Evolutionary conservation across 352 stramenopile species (phyloP).

Genomic region (Albugo candida): DNA sequence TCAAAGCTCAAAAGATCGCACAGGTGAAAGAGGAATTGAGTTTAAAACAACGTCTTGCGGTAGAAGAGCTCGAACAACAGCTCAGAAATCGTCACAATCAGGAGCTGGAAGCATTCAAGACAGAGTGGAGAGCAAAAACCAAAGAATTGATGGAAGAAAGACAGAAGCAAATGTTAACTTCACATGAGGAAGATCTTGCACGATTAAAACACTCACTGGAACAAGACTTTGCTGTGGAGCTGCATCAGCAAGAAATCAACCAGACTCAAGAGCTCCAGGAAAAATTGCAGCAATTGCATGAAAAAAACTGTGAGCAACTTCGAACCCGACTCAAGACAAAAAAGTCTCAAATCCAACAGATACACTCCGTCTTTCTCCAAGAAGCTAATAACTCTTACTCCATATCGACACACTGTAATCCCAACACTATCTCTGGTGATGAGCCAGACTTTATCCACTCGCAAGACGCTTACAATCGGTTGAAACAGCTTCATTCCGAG

Average conservation of each 20-base stretch:
- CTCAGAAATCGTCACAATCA: constrained; percentile 16
- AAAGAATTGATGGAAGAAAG: constrained; percentile 8
- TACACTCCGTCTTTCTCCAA: constrained; percentile 17
- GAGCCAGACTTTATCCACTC: constrained; percentile 2
- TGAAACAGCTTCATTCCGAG: constrained; percentile 22
- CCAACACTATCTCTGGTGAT: neutral
- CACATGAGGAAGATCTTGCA: constrained; percentile 17
- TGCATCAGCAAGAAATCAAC: constrained; percentile 22
- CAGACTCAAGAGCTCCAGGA: constrained; percentile 18
- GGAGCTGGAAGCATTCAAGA: constrained; percentile 17
- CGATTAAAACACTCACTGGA: constrained; percentile 19
- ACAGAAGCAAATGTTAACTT: constrained; percentile 12
- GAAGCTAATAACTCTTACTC: constrained; percentile 23
- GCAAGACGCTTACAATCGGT: constrained; percentile 9
- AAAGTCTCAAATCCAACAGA: constrained; percentile 20
- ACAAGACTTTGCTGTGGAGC: constrained; percentile 15
- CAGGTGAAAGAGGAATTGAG: constrained; percentile 11
- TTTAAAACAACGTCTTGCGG: constrained; percentile 16
- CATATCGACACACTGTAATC: constrained; percentile 1
- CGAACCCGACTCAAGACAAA: constrained; percentile 23
- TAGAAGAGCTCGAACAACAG: constrained; percentile 20
- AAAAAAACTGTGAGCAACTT: constrained; percentile 13
- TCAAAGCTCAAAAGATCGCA: too few species aligned
- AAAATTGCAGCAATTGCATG: constrained; percentile 17
- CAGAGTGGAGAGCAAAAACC: constrained; percentile 10